phyloP scores from a whole-genome alignment of 129 eudicot species.

The Arctium minus region DNA sequence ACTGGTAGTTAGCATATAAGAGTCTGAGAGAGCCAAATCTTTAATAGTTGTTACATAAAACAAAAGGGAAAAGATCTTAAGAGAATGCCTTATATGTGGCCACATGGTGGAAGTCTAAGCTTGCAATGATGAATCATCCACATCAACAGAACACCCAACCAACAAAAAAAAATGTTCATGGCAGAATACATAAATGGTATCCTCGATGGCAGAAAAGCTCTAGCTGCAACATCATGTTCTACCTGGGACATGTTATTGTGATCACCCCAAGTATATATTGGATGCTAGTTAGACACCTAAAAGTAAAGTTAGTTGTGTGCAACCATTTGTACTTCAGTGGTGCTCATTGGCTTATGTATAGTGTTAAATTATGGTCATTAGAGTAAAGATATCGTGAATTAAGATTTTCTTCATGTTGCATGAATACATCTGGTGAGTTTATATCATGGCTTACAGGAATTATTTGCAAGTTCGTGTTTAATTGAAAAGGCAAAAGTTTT shows the following conservation, averaged over 20 bases:
- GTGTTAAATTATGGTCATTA: no score
- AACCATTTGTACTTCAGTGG: background rate
- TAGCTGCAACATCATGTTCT: background rate
- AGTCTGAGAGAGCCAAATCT: background rate
- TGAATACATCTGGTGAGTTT: background rate
- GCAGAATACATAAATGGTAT: background rate
- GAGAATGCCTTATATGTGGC: background rate
- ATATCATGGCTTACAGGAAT: background rate
- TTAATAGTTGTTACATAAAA: background rate
- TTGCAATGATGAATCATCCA: background rate
- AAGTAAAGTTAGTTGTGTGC: conserved; percentile 3
- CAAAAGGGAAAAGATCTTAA: background rate
- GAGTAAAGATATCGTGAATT: background rate
- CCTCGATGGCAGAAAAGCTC: background rate
- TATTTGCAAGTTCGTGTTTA: background rate
- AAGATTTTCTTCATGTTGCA: background rate
- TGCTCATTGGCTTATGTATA: background rate
- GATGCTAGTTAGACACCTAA: background rate
- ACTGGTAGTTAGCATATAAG: background rate
- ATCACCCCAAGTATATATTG: background rate
- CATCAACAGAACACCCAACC: background rate
- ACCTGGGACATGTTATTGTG: background rate
- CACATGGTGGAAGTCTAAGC: background rate
- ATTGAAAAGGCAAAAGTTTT: background rate
- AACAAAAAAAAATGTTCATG: background rate